phyloP scores from a whole-genome alignment of 495 filamentous ascomycete species.

The Hypoxylon fragiforme region DNA sequence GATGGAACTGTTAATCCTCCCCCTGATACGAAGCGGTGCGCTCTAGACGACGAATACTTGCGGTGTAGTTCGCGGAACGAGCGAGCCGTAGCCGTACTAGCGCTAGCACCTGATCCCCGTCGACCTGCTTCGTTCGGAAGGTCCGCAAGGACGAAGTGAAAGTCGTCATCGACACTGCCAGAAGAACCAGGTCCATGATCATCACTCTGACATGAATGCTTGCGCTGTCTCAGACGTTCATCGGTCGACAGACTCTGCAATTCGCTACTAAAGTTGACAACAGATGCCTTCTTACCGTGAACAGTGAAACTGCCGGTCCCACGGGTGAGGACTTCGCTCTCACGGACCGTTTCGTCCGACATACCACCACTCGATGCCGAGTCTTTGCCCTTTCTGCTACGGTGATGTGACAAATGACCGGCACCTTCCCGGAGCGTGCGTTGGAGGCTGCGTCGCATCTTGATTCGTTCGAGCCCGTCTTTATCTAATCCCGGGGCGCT shows the following conservation, averaged over 20 bases:
- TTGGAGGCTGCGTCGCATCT: constrained; percentile 86
- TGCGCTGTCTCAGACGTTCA: constrained; percentile 63
- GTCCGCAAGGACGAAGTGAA: constrained; percentile 41
- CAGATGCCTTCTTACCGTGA: constrained; percentile 96
- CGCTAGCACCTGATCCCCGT: constrained; percentile 57
- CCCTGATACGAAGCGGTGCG: constrained; percentile 29
- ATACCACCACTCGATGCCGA: constrained; percentile 63
- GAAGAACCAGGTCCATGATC: constrained; percentile 33
- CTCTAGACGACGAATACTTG: constrained; percentile 52
- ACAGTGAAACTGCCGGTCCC: constrained; percentile 88
- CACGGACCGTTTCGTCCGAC: constrained; percentile 63
- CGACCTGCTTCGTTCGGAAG: constrained; percentile 42
- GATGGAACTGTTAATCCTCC: constrained; percentile 47
- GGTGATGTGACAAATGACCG: constrained; percentile 66
- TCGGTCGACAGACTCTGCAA: constrained; percentile 79
- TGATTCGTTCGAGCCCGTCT: constrained; percentile 57
- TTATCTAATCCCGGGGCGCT: constrained; percentile 34
- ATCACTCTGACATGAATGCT: constrained; percentile 40
- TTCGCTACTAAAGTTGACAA: constrained; percentile 91
- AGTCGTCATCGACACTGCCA: constrained; percentile 40
- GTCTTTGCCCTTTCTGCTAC: constrained; percentile 76
- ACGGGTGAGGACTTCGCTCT: constrained; percentile 71
- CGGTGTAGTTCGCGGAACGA: constrained; percentile 59
- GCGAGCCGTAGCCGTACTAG: constrained; percentile 58
- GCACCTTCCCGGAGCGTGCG: constrained; percentile 82